Base-by-base conservation (phyloP, 441 rosid species). In the Adansonia rubrostipa region DNA sequence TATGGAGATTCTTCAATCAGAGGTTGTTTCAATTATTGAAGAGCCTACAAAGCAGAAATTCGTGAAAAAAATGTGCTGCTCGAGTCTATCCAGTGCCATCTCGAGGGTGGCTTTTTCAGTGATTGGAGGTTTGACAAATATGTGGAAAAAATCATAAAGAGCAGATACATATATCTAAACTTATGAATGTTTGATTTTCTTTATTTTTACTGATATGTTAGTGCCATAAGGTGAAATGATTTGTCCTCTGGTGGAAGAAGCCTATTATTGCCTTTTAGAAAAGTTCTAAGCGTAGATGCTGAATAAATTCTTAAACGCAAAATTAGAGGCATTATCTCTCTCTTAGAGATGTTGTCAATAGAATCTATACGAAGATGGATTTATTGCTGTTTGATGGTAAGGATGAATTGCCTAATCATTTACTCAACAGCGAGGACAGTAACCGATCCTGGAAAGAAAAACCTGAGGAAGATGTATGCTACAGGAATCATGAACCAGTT, bases 71-170 rank as follows among this genome's bases (percentile, higher is more conserved):
- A 93, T 96, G 75, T 90, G 98, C 89, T 92, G 71, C 79, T 96
- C 66, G 97, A 94, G 86, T 85, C 86, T 75, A 87, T 93, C 53
- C 98, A 89, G 70, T 93, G 94, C 80, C 93, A 89, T 81, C 87
- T 91, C 61, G 91, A 92, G 73, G 96, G 96, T 68, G 98, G 94
- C 56, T 94, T 94, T 86, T 96, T 96, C 72, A 93, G 96, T 61
- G 98, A 94, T 74, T 93, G 98, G 99, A 94, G 91, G 87, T 91
- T 96, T 79, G 90, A 89, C 75, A 86, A 86, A 77, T 94, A 96
- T 77, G 92, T 91, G 64, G 94, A 70, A 77, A 92, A 90, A 85
- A 87, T 84, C 77, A 91, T 93, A 67, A 93, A 88, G 78, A 75
- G 78, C 81, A 90, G 98, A 98, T 94, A 88, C 20, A 73, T 3